Base-by-base conservation (phyloP, 108 stramenopile species). In the Skeletonema marinoi region DNA sequence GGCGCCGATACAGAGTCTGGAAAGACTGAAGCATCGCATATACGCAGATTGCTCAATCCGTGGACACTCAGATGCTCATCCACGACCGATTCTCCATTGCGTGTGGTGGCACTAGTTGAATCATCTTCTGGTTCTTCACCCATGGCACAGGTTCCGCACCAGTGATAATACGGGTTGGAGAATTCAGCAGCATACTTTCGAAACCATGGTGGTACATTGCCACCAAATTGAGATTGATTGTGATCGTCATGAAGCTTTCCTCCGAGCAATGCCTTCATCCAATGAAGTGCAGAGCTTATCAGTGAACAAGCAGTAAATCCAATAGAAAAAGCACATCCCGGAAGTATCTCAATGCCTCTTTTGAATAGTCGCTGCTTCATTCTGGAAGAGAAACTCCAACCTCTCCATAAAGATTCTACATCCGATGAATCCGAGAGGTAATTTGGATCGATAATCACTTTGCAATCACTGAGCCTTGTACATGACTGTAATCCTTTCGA, bases 1-100 rank as follows among this genome's bases (percentile, higher is more conserved):
- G 93, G 93, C 29, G 69, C 86, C 0, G 88, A 86, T 9, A 89
- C 42, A 19, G 68, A 74, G 6, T 41, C 30, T 6, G 93, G 89
- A 77, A 92, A 87, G 35, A 90, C 84, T 6, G 90, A 91, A 19
- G 91, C 88, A 78, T 94, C 93, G 51, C 93, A 94, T 30, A 94
- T 65, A 35, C 78, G 73, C 62, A 92, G 60, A 16, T 83, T 74
- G 0, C 19, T 36, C 21, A 86, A 54, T 13, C 81, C 86, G 17
- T 82, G 71, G 16, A 94, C 71, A 39, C 78, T 59, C 1, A 94
- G 80, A 4, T 21, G 54, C 10, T 79, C 74, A 54, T 89, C 85
- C 46, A 92, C 92, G 10, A 94, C 90, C 48, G 74, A 90, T 41
- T 44, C 12, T 25, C 3, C 3, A 64, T 33, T 33, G 7, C n/a